phyloP scores from a whole-genome alignment of 2,329 filamentous ascomycete genomes.

The Neurospora crassa region DNA sequence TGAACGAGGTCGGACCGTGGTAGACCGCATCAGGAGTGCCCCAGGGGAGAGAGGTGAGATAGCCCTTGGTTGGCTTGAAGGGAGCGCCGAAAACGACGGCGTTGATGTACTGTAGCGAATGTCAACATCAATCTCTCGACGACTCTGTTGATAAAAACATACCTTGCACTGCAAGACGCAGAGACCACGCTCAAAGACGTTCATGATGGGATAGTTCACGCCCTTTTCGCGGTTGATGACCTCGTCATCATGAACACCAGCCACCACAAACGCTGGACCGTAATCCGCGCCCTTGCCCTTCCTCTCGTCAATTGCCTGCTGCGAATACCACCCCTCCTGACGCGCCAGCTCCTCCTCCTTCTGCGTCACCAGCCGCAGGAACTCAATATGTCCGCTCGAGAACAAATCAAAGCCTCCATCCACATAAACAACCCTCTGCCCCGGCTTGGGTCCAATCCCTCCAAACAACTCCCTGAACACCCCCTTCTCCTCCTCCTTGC shows the following conservation, averaged over 20 bases:
- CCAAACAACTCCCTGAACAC: conserved; percentile 58
- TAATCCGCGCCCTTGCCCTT: conserved; percentile 64
- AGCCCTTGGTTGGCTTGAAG: conserved; percentile 71
- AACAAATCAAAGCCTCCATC: conserved; percentile 97
- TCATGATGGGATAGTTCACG: conserved; percentile 99
- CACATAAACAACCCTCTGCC: conserved; percentile 85
- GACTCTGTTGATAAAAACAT: conserved; percentile 22
- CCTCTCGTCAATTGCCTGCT: conserved; percentile 53
- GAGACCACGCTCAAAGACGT: conserved; percentile 90
- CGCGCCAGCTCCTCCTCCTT: conserved; percentile 62
- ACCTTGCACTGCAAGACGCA: conserved; percentile 93
- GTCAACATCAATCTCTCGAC: conserved; percentile 8
- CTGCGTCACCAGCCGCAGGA: conserved; percentile 67
- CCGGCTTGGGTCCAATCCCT: conserved; percentile 61
- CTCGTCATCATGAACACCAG: conserved; percentile 86
- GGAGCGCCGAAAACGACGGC: conserved; percentile 84
- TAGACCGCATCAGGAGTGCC: conserved; percentile 74
- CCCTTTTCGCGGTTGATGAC: conserved; percentile 97
- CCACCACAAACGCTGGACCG: conserved; percentile 75
- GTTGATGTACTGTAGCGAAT: conserved; percentile 60
- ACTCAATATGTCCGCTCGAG: conserved; percentile 94
- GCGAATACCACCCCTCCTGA: conserved; percentile 63
- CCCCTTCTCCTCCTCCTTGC: conserved; percentile 49
- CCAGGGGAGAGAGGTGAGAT: conserved; percentile 65
- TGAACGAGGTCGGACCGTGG: conserved; percentile 91